These are phyloP conservation scores for Nemania abortiva DNA, from an alignment of 2,329 filamentous ascomycete species.

Conservation along the genomic window DNA sequence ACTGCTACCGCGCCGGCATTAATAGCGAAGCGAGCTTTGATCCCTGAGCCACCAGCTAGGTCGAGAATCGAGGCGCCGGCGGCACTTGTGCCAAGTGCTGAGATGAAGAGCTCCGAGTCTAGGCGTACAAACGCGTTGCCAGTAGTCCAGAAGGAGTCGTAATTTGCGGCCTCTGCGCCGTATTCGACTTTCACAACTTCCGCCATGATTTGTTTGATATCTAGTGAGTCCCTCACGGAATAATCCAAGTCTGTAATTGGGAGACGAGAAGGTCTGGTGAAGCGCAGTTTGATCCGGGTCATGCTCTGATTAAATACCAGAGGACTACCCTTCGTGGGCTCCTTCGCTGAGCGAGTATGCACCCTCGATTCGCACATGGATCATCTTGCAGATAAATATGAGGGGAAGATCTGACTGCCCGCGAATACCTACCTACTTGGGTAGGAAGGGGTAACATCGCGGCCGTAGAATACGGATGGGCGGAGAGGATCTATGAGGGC, in stretches of 20 bases:
- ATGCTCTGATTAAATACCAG: conserved; percentile 5
- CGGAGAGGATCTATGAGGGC: too few relatives aligned
- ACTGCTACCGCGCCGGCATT: conserved; percentile 44
- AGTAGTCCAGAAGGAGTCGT: conserved; percentile 11
- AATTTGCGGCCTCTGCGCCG: conserved; percentile 15
- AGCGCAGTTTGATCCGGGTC: background rate
- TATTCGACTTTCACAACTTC: conserved; percentile 24
- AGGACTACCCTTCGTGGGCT: too few relatives aligned
- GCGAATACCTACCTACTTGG: too few relatives aligned
- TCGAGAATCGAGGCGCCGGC: conserved; percentile 47
- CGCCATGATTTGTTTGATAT: conserved; percentile 19
- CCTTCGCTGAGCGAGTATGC: too few relatives aligned
- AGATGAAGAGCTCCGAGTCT: conserved; percentile 49
- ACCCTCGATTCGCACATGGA: too few relatives aligned
- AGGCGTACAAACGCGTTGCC: conserved; percentile 25
- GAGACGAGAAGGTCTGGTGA: background rate
- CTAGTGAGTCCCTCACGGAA: background rate
- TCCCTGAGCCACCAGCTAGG: conserved; percentile 50
- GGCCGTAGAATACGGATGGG: too few relatives aligned
- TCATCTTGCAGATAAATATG: too few relatives aligned
- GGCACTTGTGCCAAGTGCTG: conserved; percentile 46
- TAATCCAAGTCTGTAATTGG: background rate
- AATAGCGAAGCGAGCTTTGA: conserved; percentile 47
- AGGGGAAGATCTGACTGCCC: background rate
- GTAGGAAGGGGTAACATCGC: too few relatives aligned